Evolutionary conservation across 139 green algal species (phyloP).

Genomic region (Coccomyxa sp.): DNA sequence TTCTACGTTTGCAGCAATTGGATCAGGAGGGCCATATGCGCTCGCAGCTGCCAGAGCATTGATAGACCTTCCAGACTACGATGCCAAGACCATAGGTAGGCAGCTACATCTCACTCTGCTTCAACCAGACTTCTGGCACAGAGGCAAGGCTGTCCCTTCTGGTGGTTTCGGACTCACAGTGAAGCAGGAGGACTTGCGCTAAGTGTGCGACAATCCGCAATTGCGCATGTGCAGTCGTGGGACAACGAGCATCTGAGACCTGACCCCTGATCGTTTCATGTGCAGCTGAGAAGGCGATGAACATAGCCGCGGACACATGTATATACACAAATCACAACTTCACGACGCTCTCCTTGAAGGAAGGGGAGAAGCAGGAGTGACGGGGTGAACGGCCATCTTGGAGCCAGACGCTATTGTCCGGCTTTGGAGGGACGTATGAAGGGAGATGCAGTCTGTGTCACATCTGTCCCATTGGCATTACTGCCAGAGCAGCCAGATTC

Average conservation of each 20-base stretch:
- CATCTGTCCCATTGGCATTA: no score
- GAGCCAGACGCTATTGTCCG: no score
- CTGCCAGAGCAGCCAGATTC: no score
- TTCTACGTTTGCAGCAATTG: constrained; percentile 67
- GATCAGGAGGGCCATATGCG: constrained; percentile 71
- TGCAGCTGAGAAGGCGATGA: constrained; percentile 75
- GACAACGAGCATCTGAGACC: not conserved
- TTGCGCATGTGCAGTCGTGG: not conserved
- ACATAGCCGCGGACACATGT: constrained; percentile 84
- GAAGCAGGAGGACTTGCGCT: not conserved
- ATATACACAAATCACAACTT: constrained; percentile 97
- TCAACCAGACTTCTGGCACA: no score
- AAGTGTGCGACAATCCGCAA: not conserved
- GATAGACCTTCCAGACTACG: constrained; percentile 63
- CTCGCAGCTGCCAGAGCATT: constrained; percentile 74
- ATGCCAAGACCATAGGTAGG: constrained; percentile 48
- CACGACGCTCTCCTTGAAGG: constrained; percentile 11
- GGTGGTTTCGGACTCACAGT: not conserved
- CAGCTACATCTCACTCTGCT: no score
- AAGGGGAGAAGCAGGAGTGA: not conserved
- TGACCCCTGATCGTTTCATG: not conserved
- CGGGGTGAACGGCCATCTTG: no score
- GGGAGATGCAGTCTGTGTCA: no score
- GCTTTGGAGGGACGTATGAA: no score
- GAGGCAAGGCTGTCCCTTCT: no score